phyloP scores from a whole-genome alignment of 73 alveolate species.

The Strombidium stylifer region DNA sequence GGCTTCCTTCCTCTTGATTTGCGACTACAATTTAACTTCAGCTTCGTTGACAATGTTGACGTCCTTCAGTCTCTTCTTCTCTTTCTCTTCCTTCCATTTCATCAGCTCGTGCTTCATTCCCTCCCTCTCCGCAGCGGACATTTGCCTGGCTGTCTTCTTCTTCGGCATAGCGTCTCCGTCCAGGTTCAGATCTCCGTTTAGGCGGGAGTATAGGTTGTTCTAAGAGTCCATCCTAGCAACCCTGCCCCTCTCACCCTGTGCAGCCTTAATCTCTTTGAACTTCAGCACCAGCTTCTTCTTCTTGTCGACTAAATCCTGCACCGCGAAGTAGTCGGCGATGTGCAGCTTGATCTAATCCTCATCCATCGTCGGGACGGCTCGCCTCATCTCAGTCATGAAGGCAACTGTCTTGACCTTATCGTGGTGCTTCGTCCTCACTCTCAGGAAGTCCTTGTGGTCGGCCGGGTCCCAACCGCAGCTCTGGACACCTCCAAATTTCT shows the following conservation, averaged over 20 bases:
- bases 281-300: constrained; percentile 34
- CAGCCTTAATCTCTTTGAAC: constrained; percentile 45
- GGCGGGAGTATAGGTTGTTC: background rate
- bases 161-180: constrained; percentile 8
- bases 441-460: constrained; percentile 55
- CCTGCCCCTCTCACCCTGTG: background rate
- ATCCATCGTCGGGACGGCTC: constrained; percentile 36
- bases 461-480: constrained; percentile 63
- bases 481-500: constrained; percentile 44
- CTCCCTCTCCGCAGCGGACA: constrained; percentile 20
- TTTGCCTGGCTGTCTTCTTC: constrained; percentile 29
- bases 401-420: constrained; percentile 36
- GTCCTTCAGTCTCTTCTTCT: constrained; percentile 21
- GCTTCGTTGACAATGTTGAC: background rate
- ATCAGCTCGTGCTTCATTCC: constrained; percentile 22
- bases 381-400: constrained; percentile 39
- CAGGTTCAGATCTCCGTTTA: constrained; percentile 8
- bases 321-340: constrained; percentile 2
- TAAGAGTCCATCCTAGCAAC: constrained; percentile 12
- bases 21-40: too few species aligned
- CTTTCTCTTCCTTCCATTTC: constrained; percentile 37
- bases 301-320: constrained; percentile 10
- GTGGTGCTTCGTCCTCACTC: constrained; percentile 51
- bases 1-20: constrained; percentile 12
- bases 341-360: constrained; percentile 49